phyloP scores from a whole-genome alignment of 805 yeast species.

The baker's yeast (Saccharomyces cerevisiae) region DNA sequence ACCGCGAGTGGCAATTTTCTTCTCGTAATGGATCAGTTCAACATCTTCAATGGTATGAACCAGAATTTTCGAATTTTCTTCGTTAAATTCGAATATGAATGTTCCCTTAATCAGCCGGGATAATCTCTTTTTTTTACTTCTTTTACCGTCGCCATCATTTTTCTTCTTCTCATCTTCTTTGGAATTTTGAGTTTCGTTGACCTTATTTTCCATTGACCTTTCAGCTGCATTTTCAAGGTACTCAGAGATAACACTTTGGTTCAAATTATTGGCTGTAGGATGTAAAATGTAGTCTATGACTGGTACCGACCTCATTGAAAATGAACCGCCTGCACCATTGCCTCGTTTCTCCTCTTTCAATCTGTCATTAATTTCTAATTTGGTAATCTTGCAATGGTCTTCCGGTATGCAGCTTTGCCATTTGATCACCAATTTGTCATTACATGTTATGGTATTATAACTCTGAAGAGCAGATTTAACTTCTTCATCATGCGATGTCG shows the following conservation, averaged over 20 bases:
- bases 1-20: conserved; percentile 12
- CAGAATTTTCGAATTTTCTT: conserved; percentile 42
- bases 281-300: conserved; percentile 11
- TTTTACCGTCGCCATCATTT: conserved; percentile 5
- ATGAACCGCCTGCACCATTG: neutral
- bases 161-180: neutral
- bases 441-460: conserved; percentile 7
- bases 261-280: conserved; percentile 8
- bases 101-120: conserved; percentile 36
- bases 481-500: neutral
- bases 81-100: conserved; percentile 57
- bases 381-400: conserved; percentile 2
- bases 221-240: conserved; percentile 1
- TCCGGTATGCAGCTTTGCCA: conserved; percentile 22
- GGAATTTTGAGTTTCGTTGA: neutral
- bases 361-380: neutral
- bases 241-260: conserved; percentile 1
- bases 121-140: neutral
- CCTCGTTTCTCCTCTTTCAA: neutral
- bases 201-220: neutral
- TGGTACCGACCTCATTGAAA: neutral
- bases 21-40: conserved; percentile 44
- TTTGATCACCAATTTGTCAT: conserved; percentile 21
- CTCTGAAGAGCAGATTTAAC: neutral
- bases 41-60: conserved; percentile 65